Evolutionary conservation across 352 stramenopile species (phyloP).

Genomic region (Globisporangium polare): DNA sequence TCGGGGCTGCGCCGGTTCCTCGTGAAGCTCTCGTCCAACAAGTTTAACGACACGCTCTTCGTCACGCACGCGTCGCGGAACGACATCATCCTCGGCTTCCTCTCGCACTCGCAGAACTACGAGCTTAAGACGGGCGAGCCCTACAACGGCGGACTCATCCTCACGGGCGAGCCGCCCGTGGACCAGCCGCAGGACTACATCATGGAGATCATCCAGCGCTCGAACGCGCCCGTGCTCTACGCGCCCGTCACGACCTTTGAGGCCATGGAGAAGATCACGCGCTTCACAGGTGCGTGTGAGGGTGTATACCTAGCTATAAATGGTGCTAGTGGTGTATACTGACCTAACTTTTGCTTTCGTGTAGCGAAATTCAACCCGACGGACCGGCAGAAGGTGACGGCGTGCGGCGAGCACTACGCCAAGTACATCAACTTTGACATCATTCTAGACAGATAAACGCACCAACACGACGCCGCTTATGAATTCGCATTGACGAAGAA

Average conservation of each 20-base stretch:
- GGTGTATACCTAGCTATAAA: background rate
- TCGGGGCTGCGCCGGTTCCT: slow-evolving; percentile 83
- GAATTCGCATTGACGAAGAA: no score
- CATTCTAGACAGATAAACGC: slow-evolving; percentile 42
- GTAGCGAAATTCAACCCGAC: slow-evolving; percentile 87
- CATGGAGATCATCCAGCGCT: slow-evolving; percentile 65
- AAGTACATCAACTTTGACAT: slow-evolving; percentile 80
- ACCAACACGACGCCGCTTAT: background rate
- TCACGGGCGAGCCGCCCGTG: slow-evolving; percentile 73
- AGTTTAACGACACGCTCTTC: slow-evolving; percentile 82
- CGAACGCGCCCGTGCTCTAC: slow-evolving; percentile 69
- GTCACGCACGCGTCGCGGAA: slow-evolving; percentile 88
- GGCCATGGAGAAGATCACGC: slow-evolving; percentile 78
- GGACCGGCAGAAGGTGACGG: slow-evolving; percentile 73
- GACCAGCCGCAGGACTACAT: slow-evolving; percentile 80
- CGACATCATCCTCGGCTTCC: slow-evolving; percentile 89
- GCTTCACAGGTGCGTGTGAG: slow-evolving; percentile 55
- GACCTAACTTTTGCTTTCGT: background rate
- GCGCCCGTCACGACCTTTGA: slow-evolving; percentile 71
- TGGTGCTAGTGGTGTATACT: background rate
- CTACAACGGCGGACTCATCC: slow-evolving; percentile 86
- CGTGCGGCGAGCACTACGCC: slow-evolving; percentile 84
- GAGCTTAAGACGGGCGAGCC: slow-evolving; percentile 54
- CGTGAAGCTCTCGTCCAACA: slow-evolving; percentile 66
- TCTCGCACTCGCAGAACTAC: slow-evolving; percentile 78